Evolutionary conservation across 2,329 filamentous ascomycete genomes (phyloP), one percentile per base, ranked within the genome.

Genomic region (Aspergillus sp.): DNA sequence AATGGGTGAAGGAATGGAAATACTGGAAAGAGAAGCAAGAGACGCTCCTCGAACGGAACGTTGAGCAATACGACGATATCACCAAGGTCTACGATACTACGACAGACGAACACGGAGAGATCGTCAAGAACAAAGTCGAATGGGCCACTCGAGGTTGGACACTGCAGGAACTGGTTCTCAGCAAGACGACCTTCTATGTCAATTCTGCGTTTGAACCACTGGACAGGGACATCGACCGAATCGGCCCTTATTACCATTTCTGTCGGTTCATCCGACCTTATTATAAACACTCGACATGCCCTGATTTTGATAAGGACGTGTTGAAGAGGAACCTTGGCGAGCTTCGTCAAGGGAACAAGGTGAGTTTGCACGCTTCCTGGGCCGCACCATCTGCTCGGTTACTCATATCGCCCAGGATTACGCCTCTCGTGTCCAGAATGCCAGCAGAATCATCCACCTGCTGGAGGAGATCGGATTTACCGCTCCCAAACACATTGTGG

Each of bases 171-270:
- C 51, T 62, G 10, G 47, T 62, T 3, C 33, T 71, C 57, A 71
- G 69, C 55, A 70, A 67, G 55, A 62, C 64, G 33, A 67, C 67
- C 2, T 71, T 64, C 51, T 72, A 68, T 55, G 62, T 64, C 38
- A 72, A 71, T 49, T 63, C 61, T 4, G 24, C 53, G 2, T 71
- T 69, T 68, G 22, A 56, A 33, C 53, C 55, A 40, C 52, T 71
- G 38, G 53, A 52, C 7, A 54, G 68, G 17, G 59, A 63, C 26
- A 58, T 66, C 17, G 68, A 71, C 40, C 59, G 50, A 3, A 36
- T 71, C 8, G 68, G 69, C 3, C 57, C 58, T 19, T 68, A 66
- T 36, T 70, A 71, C 52, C 63, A 65, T 47, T 53, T 68, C 19
- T 57, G 58, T 42, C 65, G 63, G 4, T 68, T 69, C 52, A 52